phyloP scores from a whole-genome alignment of 2,329 filamentous ascomycete species.

The Aspergillus sp. region DNA sequence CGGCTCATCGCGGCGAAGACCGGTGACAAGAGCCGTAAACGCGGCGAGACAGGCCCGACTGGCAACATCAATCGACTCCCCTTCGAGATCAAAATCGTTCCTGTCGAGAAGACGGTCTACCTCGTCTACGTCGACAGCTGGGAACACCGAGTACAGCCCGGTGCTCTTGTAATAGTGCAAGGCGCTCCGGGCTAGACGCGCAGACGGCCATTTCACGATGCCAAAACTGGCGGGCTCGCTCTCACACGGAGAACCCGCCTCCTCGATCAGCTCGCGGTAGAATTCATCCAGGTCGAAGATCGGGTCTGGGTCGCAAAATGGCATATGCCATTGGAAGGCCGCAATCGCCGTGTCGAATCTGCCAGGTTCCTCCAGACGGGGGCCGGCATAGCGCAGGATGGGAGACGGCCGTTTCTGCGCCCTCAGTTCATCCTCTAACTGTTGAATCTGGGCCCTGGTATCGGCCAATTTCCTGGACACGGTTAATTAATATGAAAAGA shows the following conservation, averaged over 20 bases:
- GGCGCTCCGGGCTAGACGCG: conserved; percentile 14
- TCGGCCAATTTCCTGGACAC: conserved; percentile 20
- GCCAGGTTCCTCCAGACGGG: not conserved
- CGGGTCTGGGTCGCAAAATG: not conserved
- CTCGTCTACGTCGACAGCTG: conserved; percentile 19
- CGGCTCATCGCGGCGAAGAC: conserved; percentile 22
- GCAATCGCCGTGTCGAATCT: not conserved
- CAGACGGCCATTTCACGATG: conserved; percentile 18
- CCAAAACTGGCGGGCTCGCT: not conserved
- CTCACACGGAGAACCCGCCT: not conserved
- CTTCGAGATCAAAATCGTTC: not conserved
- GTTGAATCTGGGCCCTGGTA: conserved; percentile 15
- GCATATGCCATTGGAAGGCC: not conserved
- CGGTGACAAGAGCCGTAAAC: conserved; percentile 26
- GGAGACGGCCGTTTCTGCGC: not conserved
- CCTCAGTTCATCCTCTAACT: conserved; percentile 1
- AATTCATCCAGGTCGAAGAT: not conserved
- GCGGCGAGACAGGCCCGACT: conserved; percentile 22
- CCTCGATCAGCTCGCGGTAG: not conserved
- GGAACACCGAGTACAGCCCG: conserved; percentile 26
- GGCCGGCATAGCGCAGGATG: not conserved
- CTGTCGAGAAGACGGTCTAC: conserved; percentile 12
- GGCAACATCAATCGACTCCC: conserved; percentile 6
- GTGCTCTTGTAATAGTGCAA: conserved; percentile 21
- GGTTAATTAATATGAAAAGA: too few relatives aligned